Base-by-base conservation (phyloP, 169 alveolate species). In the Blepharisma undulans region DNA sequence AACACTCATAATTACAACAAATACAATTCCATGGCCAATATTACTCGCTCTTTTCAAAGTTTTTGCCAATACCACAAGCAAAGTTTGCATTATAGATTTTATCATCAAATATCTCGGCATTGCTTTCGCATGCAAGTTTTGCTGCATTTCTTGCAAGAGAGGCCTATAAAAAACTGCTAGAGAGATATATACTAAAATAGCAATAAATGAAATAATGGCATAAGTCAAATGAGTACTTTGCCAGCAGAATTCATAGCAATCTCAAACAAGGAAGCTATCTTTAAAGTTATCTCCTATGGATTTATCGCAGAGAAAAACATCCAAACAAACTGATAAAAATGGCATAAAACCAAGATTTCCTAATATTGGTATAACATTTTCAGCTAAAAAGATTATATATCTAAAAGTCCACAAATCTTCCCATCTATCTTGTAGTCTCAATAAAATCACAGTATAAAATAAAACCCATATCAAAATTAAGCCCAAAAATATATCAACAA, bases 221-320 rank as follows among this genome's bases (percentile, higher is more conserved):
- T 84, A 84, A 34, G n/a, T n/a, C 30, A 84, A 30, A 8, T 84
- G 89, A 59, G 19, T 32, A 14, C 79, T 79, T 84, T 84, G 25
- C 89, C 89, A 84, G 89, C 89, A 84, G 36, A 32, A 84, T 36
- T 22, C 29, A n/a, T 21, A 84, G 89, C 89, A 84, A n/a, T 84
- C 89, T 59, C 60, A 34, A 1, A 6, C 3, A n/a, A 84, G 30
- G 36, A 84, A 84, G 7, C 71, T n/a, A 34, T 84, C 89, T 32
- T 79, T 84, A 21, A 84, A n/a, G 78, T 16, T 19, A 84, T 32
- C 60, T 4, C 89, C 89, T 2, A 76, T 84, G 12, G 71, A 0
- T 29, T 84, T 30, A 36, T 34, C 36, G 21, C 89, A 84, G 21
- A n/a, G 34, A 18, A 36, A 84, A 1, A 84, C 36, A 36, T 25